phyloP scores from a whole-genome alignment of 176 grass and related monocot species.

The Hordeum vulgare region MorexV3_pseudomolecules_assembly NC_058520.1:543196510-543197009 shows the following conservation, averaged over 20 bases:
- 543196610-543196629: not conserved
- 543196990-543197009: not conserved
- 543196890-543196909: too few relatives aligned
- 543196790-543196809: not conserved
- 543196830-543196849: too few relatives aligned
- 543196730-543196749: not conserved
- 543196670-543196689: not conserved
- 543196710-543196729: not conserved
- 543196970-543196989: not conserved
- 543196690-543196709: not conserved
- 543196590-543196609: slow-evolving; percentile 45
- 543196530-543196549: slow-evolving; percentile 49
- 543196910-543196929: not conserved
- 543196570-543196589: slow-evolving; percentile 40
- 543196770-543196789: not conserved
- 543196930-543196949: not conserved
- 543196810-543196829: too few relatives aligned
- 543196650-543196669: slow-evolving; percentile 8
- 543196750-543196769: not conserved
- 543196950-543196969: not conserved
- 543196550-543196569: slow-evolving; percentile 30
- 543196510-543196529: slow-evolving; percentile 60
- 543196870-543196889: too few relatives aligned
- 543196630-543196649: slow-evolving; percentile 5
- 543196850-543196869: too few relatives aligned